A percentile compares a stretch with the other conserved stretches of the same genome.
Conservation (phyloP, 352 stramenopile species). For the Phytophthora palmivora region DNA sequence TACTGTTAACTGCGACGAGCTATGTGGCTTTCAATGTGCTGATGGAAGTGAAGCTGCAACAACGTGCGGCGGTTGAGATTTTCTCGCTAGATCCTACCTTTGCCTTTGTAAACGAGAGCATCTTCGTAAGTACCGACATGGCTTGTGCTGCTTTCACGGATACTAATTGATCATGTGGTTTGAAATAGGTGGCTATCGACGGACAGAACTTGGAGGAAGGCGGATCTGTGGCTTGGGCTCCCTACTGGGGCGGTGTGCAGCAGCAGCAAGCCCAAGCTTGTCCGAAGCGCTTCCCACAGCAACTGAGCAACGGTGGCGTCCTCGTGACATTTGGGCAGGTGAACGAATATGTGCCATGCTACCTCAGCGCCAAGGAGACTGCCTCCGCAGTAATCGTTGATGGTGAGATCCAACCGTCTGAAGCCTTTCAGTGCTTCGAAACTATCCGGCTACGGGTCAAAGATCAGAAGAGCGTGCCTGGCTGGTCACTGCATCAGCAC, state of each 20-base stretch:
- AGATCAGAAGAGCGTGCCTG: slow-evolving; percentile 80
- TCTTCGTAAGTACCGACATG: slow-evolving; percentile 61
- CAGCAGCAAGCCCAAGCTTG: slow-evolving; percentile 47
- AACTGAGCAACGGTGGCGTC: slow-evolving; percentile 75
- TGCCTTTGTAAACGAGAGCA: slow-evolving; percentile 83
- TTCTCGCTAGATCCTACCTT: slow-evolving; percentile 75
- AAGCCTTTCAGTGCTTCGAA: slow-evolving; percentile 78
- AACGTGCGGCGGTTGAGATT: slow-evolving; percentile 67
- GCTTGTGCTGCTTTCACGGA: not conserved
- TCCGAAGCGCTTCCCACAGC: slow-evolving; percentile 60
- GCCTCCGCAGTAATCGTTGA: slow-evolving; percentile 38
- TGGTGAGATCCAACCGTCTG: slow-evolving; percentile 38
- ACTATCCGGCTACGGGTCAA: slow-evolving; percentile 81
- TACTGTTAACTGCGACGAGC: slow-evolving; percentile 41
- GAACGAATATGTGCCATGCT: slow-evolving; percentile 85
- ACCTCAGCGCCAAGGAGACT: slow-evolving; percentile 47
- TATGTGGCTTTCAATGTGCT: slow-evolving; percentile 43
- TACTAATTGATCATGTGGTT: not conserved
- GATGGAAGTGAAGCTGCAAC: slow-evolving; percentile 55
- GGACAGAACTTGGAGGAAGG: slow-evolving; percentile 83
- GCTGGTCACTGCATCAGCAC: slow-evolving; percentile 71
- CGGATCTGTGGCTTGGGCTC: slow-evolving; percentile 69
- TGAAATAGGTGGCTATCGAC: slow-evolving; percentile 73
- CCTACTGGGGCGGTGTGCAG: slow-evolving; percentile 76
- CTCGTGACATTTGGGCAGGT: slow-evolving; percentile 71